These are phyloP conservation scores for Lichtheimia ramosa DNA, from an alignment of 371 early-diverging fungal genomes.

Conservation along the genomic window DNA sequence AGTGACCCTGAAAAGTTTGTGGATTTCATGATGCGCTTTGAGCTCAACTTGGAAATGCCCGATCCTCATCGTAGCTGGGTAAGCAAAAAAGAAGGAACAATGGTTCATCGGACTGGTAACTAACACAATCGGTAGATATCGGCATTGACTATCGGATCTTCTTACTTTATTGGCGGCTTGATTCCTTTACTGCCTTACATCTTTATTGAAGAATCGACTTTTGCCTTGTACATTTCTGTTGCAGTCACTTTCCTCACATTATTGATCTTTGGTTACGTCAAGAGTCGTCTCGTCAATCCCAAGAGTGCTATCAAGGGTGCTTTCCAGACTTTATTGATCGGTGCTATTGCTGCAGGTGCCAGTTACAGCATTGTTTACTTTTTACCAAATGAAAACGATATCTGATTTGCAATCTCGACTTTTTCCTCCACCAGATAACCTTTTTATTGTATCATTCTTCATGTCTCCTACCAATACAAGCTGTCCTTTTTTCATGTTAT, in stretches of 20 bases:
- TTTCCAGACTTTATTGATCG: constrained; percentile 63
- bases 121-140: constrained; percentile 36
- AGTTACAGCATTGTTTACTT: constrained; percentile 47
- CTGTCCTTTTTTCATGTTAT: too few species aligned
- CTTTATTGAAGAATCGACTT: constrained; percentile 41
- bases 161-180: constrained; percentile 72
- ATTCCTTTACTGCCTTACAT: constrained; percentile 74
- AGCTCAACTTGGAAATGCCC: constrained; percentile 67
- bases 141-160: constrained; percentile 66
- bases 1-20: constrained; percentile 61
- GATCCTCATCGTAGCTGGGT: constrained; percentile 63
- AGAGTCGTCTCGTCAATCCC: constrained; percentile 57
- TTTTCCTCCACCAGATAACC: background rate
- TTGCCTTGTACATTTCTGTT: constrained; percentile 58
- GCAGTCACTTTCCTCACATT: constrained; percentile 59
- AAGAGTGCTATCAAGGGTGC: constrained; percentile 48
- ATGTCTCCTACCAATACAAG: too few species aligned
- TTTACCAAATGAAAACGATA: constrained; percentile 29
- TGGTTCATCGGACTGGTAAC: background rate
- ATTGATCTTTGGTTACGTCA: constrained; percentile 66
- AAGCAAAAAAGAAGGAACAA: constrained; percentile 8
- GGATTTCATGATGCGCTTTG: constrained; percentile 82
- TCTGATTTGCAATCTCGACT: background rate
- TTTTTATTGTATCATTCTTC: too few species aligned
- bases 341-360: constrained; percentile 63